phyloP scores from a whole-genome alignment of 345 rosid genomes.

The Citrus sp. region DNA sequence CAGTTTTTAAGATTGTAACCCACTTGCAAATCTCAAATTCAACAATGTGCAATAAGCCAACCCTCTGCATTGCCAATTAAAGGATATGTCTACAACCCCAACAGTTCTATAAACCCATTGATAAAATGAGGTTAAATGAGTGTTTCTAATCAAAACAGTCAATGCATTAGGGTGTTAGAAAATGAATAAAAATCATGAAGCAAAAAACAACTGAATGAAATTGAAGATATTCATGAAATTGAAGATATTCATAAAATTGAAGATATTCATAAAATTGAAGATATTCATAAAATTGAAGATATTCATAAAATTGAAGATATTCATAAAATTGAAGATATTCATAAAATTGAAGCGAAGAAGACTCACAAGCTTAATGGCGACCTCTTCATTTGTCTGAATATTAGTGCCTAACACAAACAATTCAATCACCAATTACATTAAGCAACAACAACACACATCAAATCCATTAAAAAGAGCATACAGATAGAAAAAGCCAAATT shows the following conservation, averaged over 20 bases:
- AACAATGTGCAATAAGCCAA: background rate
- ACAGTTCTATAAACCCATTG: background rate
- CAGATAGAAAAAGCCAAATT: background rate
- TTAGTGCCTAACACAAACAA: conserved; percentile 56
- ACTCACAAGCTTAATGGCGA: conserved; percentile 98
- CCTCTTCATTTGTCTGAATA: conserved; percentile 93
- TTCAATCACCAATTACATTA: conserved; percentile 7
- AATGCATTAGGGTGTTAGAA: background rate
- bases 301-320: background rate
- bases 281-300: background rate
- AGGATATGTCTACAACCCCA: background rate
- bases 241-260: background rate
- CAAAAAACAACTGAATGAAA: background rate
- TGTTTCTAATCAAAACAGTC: background rate
- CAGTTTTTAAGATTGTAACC: background rate
- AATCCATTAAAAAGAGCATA: background rate
- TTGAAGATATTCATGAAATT: background rate
- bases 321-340: background rate
- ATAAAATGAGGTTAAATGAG: background rate
- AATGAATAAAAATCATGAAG: background rate
- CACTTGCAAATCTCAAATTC: background rate
- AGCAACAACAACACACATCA: background rate
- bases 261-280: background rate
- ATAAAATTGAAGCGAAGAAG: background rate
- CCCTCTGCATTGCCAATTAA: background rate